A percentile compares a stretch with the other conserved stretches of the same genome.
phyloP scores from a whole-genome alignment of 768 basidiomycete genomes.

The Pleurotus salmoneostramineus region DNA sequence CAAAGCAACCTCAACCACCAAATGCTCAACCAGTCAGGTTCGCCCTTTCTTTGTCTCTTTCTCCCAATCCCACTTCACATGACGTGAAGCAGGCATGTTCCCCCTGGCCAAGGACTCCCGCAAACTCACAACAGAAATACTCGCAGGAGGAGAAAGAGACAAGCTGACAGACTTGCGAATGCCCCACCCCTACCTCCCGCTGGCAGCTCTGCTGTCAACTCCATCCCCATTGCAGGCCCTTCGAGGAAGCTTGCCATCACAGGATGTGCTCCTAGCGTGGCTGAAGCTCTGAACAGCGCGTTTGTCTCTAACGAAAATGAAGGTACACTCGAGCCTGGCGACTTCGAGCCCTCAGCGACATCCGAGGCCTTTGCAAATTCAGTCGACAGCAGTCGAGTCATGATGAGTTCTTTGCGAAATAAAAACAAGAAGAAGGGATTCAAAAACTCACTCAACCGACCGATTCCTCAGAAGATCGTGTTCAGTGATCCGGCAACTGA shows the following conservation, averaged over 20 bases:
- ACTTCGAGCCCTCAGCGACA: neutral
- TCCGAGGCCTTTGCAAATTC: neutral
- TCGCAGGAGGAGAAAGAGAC: conserved; percentile 47
- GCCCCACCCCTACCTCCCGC: conserved; percentile 17
- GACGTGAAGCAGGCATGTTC: conserved; percentile 25
- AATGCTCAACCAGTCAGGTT: neutral
- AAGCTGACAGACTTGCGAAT: conserved; percentile 18
- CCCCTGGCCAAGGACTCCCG: conserved; percentile 58
- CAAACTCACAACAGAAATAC: conserved; percentile 54
- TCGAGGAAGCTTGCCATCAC: neutral
- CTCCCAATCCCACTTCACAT: neutral
- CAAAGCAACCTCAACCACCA: neutral
- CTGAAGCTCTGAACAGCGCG: conserved; percentile 8
- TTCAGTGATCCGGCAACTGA: conserved; percentile 46
- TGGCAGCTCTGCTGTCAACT: conserved; percentile 37
- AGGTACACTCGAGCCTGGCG: conserved; percentile 1
- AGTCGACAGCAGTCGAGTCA: conserved; percentile 14
- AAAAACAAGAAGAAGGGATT: conserved; percentile 76
- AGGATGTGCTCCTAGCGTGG: conserved; percentile 10
- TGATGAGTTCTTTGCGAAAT: conserved; percentile 59
- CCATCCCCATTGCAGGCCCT: conserved; percentile 23
- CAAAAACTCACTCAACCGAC: conserved; percentile 41
- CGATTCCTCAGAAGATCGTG: conserved; percentile 48
- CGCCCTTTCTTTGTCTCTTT: neutral
- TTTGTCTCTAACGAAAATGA: conserved; percentile 5